Conservation (phyloP, 768 basidiomycete genomes). For the Fomitopsis serialis region DNA sequence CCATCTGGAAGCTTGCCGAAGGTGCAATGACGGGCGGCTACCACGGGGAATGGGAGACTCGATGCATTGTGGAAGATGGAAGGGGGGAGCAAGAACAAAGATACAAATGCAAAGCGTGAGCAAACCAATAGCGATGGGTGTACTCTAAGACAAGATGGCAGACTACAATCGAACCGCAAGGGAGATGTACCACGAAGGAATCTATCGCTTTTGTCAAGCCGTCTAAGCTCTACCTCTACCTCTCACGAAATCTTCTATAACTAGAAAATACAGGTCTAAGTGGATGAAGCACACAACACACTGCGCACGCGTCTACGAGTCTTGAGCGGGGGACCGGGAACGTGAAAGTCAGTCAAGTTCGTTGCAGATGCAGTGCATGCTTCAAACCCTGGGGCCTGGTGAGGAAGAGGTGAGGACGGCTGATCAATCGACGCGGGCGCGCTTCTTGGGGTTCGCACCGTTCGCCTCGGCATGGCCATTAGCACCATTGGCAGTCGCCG, state of each 20-base stretch:
- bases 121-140: background rate
- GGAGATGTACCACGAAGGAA: background rate
- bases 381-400: background rate
- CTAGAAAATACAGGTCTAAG: background rate
- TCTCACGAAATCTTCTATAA: background rate
- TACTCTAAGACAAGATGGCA: background rate
- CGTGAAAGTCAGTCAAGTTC: background rate
- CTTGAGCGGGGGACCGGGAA: background rate
- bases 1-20: background rate
- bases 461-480: slow-evolving; percentile 28
- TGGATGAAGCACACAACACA: background rate
- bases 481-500: slow-evolving; percentile 17
- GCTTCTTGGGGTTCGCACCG: slow-evolving; percentile 45
- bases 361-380: background rate
- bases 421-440: slow-evolving; percentile 46
- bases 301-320: background rate
- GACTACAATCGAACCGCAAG: background rate
- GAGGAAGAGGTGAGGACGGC: background rate
- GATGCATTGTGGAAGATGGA: background rate
- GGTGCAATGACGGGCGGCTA: background rate
- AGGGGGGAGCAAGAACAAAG: background rate
- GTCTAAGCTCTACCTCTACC: background rate
- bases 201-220: background rate
- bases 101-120: background rate
- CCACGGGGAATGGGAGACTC: background rate